Evolutionary conservation across 805 yeast genomes (phyloP).

Genomic region (Candida endomychidarum): DNA sequence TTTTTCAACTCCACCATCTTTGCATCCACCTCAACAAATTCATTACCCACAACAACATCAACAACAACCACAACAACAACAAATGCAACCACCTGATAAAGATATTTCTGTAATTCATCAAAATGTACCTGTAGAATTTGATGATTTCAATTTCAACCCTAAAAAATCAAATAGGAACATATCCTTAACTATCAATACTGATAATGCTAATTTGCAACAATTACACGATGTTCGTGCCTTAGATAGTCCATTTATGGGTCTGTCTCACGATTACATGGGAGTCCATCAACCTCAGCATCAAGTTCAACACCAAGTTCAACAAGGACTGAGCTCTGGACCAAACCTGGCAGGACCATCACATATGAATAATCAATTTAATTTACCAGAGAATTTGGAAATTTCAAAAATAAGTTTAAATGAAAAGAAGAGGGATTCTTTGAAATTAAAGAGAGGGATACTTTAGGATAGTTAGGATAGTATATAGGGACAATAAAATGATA

Average conservation of each 20-base stretch:
- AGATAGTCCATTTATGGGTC: constrained; percentile 44
- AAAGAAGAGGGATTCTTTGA: constrained; percentile 45
- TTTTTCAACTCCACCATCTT: constrained; percentile 17
- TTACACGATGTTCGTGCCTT: constrained; percentile 25
- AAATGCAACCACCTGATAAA: constrained; percentile 1
- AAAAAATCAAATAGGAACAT: constrained; percentile 23
- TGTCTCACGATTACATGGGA: constrained; percentile 32
- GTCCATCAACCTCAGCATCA: no score
- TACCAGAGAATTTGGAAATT: constrained; percentile 18
- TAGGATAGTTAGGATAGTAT: constrained; percentile 16
- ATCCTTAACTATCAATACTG: constrained; percentile 39
- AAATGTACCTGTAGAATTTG: constrained; percentile 23
- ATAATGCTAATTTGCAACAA: constrained; percentile 28
- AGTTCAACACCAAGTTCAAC: no score
- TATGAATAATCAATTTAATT: constrained; percentile 2
- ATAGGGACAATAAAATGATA: no score
- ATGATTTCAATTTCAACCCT: constrained; percentile 28
- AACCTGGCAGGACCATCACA: constrained; percentile 1
- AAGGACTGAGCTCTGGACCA: background rate
- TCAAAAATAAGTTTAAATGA: constrained; percentile 39
- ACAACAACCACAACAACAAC: constrained; percentile 9
- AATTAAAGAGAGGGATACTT: constrained; percentile 45
- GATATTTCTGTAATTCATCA: constrained; percentile 9
- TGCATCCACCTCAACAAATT: constrained; percentile 9
- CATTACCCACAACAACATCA: constrained; percentile 9